Percentiles rank a stretch among this genome's conserved stretches.
These are phyloP conservation scores for Solanum dulcamara DNA, from an alignment of 257 asterid species.

Conservation along the genomic window DNA sequence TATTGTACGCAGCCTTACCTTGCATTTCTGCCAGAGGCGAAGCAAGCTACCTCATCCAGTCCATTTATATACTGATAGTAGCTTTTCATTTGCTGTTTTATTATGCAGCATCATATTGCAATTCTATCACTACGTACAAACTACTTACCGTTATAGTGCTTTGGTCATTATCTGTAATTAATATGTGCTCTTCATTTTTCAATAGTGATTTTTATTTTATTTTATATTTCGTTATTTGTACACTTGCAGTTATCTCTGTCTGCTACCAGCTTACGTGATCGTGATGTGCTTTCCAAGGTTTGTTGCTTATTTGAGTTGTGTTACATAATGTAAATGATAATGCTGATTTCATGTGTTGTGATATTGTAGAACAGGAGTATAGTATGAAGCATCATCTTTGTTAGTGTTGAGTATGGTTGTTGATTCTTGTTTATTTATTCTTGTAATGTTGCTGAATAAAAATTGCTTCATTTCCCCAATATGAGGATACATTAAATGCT, in stretches of 20 bases:
- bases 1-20: no score
- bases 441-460: background rate
- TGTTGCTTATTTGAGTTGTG: conserved; percentile 7
- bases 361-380: background rate
- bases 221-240: conserved; percentile 1
- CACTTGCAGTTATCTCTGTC: conserved; percentile 82
- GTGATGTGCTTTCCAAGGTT: conserved; percentile 94
- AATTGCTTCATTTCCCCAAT: background rate
- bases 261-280: conserved; percentile 74
- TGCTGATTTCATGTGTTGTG: background rate
- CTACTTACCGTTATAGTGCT: background rate
- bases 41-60: background rate
- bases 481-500: background rate
- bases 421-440: background rate
- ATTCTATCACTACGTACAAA: background rate
- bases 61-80: background rate
- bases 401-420: background rate
- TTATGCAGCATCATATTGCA: background rate
- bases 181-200: background rate
- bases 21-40: no score
- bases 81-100: background rate
- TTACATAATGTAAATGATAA: background rate
- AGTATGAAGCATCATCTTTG: background rate
- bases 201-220: background rate
- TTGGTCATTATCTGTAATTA: background rate